Conservation (phyloP, 2,329 filamentous ascomycete genomes). For the Elsinoe australis region DNA sequence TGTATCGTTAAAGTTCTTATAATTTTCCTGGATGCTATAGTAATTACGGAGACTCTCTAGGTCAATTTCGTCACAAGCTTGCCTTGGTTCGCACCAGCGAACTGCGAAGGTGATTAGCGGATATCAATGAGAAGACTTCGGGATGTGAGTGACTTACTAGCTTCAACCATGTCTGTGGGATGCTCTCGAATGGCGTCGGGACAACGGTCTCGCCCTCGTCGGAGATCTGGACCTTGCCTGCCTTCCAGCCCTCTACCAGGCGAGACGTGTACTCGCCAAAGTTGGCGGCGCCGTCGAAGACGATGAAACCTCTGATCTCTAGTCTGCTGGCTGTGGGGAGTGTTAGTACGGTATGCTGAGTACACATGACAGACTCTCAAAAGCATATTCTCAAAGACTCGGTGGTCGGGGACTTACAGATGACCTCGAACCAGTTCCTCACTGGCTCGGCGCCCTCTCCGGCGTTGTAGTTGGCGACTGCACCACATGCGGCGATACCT, state of each 20-base stretch:
- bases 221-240: slow-evolving; percentile 41
- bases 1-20: no score
- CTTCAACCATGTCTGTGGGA: slow-evolving; percentile 44
- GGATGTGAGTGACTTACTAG: slow-evolving; percentile 23
- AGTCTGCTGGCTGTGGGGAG: slow-evolving; percentile 26
- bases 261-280: slow-evolving; percentile 18
- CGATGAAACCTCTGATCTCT: slow-evolving; percentile 31
- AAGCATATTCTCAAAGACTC: not conserved
- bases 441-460: slow-evolving; percentile 28
- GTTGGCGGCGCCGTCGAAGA: slow-evolving; percentile 24
- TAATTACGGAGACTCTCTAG: no score
- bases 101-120: slow-evolving; percentile 22
- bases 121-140: not conserved
- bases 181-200: slow-evolving; percentile 41
- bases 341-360: not conserved
- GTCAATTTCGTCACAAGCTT: slow-evolving; percentile 41
- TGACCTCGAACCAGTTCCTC: slow-evolving; percentile 33
- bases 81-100: slow-evolving; percentile 41
- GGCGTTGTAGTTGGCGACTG: slow-evolving; percentile 62
- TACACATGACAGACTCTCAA: not conserved
- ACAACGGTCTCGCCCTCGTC: slow-evolving; percentile 42
- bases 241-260: slow-evolving; percentile 31
- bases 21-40: no score
- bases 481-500: slow-evolving; percentile 56
- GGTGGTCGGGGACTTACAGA: slow-evolving; percentile 17